Evolutionary conservation across 345 rosid genomes (phyloP), one percentile per base, ranked within the genome.

Genomic region (Melaleuca alternifolia): DNA sequence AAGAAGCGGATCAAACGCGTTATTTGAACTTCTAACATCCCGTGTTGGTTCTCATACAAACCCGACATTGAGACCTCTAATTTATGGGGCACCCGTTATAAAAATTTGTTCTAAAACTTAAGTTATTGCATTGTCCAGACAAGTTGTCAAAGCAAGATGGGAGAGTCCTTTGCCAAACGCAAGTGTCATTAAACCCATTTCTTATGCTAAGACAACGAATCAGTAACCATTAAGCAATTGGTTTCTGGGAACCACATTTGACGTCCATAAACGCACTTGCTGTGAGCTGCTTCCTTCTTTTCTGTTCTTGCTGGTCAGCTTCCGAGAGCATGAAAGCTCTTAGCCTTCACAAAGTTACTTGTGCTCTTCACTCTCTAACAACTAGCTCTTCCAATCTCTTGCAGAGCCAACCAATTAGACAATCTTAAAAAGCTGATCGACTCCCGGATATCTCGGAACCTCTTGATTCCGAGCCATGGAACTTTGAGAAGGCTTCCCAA

Each of bases 371-470:
- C 54, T 57, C 84, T 48, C 71, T 56, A 50, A 51, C 85, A 75
- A n/a, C 54, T 88, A 56, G 75, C 50, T 82, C 50, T 88, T 83
- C 83, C 77, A 83, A 26, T 54, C 65, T 84, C 87, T n/a, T 90
- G 92, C 84, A 54, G 77, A 11, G 92, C 88, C 54, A 89, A 88
- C 88, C 93, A 90, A 71, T 84, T 88, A 23, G 41, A 84, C 26
- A 84, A 44, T 48, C 92, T 90, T 33, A 46, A 89, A 51, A 88
- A 56, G 88, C 82, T 89, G 84, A 65, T 91, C 16, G 56, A 87
- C 41, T 90, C 92, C 61, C 87, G 88, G 46, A 90, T 51, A 84
- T 86, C 91, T 8, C 51, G 24, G 41, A 82, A 86, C 85, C 88
- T 51, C 90, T 87, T 56, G 84, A 50, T 37, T 6, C 87, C 6